Conservation (phyloP, 768 basidiomycete genomes). For the Amanita subjunquillea region DNA sequence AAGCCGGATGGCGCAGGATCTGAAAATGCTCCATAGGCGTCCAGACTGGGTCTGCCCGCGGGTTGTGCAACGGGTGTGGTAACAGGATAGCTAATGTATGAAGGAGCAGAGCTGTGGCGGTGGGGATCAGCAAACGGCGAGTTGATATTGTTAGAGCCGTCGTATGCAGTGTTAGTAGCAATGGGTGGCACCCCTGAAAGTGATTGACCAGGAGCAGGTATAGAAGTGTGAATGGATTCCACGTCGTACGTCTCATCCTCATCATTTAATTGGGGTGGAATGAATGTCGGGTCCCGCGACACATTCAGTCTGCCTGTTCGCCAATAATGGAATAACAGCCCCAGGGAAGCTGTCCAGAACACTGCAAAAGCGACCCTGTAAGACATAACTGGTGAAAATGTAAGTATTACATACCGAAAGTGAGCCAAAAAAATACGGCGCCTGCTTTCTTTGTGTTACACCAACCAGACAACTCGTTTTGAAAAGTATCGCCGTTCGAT, state of each 20-base stretch:
- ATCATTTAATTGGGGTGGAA: slow-evolving; percentile 38
- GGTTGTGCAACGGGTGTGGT: slow-evolving; percentile 16
- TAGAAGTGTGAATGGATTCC: slow-evolving; percentile 42
- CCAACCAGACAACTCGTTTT: slow-evolving; percentile 64
- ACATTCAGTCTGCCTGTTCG: slow-evolving; percentile 53
- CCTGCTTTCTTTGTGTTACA: slow-evolving; percentile 91
- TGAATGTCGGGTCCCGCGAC: slow-evolving; percentile 70
- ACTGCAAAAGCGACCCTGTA: slow-evolving; percentile 25
- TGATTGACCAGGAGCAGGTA: slow-evolving; percentile 18
- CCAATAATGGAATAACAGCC: slow-evolving; percentile 65
- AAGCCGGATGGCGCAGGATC: slow-evolving; percentile 80
- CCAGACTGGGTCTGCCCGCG: slow-evolving; percentile 56
- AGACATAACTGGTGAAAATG: neutral
- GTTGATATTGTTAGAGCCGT: slow-evolving; percentile 18
- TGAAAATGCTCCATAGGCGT: slow-evolving; percentile 85
- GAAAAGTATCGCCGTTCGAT: slow-evolving; percentile 52
- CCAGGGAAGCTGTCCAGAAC: slow-evolving; percentile 66
- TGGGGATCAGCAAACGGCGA: slow-evolving; percentile 49
- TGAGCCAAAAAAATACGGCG: slow-evolving; percentile 82
- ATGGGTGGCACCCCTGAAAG: slow-evolving; percentile 15
- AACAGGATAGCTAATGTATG: slow-evolving; percentile 14
- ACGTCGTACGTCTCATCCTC: slow-evolving; percentile 43
- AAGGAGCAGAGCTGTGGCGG: slow-evolving; percentile 30
- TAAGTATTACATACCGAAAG: slow-evolving; percentile 45
- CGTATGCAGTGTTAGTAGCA: slow-evolving; percentile 15